Percentiles rank a stretch among this genome's conserved stretches.
Conservation (phyloP, 352 stramenopile species). For the Globisporangium cederbergense region DNA sequence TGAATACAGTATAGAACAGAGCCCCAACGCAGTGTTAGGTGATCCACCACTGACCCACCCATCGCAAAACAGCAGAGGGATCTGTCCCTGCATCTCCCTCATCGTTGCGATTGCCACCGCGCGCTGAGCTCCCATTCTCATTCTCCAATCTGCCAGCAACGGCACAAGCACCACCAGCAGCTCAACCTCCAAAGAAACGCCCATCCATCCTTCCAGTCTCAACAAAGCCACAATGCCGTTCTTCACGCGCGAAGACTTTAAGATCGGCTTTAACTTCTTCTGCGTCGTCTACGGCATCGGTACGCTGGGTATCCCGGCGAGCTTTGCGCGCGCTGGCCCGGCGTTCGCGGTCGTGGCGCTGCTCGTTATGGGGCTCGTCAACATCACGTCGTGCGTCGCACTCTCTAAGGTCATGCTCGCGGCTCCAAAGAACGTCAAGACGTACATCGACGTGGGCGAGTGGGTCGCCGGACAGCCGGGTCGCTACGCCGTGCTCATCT, state of each 20-base stretch:
- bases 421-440: constrained; percentile 53
- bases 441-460: constrained; percentile 59
- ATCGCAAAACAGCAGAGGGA: neutral
- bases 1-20: neutral
- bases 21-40: neutral
- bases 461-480: constrained; percentile 44
- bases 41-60: neutral
- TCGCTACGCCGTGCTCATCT: constrained; percentile 49
- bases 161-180: neutral
- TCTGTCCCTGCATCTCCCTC: too few relatives aligned
- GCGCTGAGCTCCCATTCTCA: neutral
- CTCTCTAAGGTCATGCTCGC: constrained; percentile 61
- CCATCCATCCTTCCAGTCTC: neutral
- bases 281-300: constrained; percentile 68
- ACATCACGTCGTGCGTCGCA: constrained; percentile 54
- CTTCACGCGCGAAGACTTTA: constrained; percentile 60
- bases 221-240: constrained; percentile 31
- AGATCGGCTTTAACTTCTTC: constrained; percentile 64
- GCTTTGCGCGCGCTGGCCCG: constrained; percentile 53
- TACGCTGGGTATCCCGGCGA: constrained; percentile 56
- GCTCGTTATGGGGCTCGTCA: constrained; percentile 59
- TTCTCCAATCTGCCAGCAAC: constrained; percentile 9
- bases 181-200: neutral
- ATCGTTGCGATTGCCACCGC: too few relatives aligned
- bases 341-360: constrained; percentile 42